phyloP scores from a whole-genome alignment of 768 basidiomycete genomes.

The Panellus pusillus region DNA sequence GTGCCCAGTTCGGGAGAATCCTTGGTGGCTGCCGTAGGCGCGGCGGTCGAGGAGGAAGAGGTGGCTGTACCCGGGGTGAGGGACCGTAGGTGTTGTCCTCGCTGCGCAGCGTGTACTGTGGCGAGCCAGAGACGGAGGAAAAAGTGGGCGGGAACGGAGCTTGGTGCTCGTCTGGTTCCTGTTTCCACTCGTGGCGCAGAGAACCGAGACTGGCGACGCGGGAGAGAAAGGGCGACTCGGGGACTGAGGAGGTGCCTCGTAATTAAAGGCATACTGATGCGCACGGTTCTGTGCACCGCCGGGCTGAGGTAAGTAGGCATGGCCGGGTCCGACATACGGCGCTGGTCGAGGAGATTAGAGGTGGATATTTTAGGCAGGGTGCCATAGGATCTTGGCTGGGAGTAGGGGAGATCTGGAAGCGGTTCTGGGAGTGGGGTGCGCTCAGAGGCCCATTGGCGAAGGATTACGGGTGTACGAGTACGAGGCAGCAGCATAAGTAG shows the following conservation, averaged over 20 bases:
- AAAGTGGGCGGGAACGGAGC: conserved; percentile 57
- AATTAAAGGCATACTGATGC: conserved; percentile 44
- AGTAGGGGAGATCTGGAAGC: conserved; percentile 36
- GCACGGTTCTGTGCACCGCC: conserved; percentile 35
- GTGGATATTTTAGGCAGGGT: conserved; percentile 33
- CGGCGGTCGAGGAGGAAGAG: conserved; percentile 44
- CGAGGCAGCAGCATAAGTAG: conserved; percentile 25
- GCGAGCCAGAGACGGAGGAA: conserved; percentile 30
- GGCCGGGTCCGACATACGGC: conserved; percentile 71
- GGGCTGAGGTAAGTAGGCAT: conserved; percentile 43
- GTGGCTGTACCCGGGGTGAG: conserved; percentile 65
- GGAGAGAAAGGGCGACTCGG: conserved; percentile 44
- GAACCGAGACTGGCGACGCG: conserved; percentile 48
- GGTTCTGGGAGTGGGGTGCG: conserved; percentile 45
- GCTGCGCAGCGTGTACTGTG: conserved; percentile 43
- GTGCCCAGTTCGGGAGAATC: conserved; percentile 35
- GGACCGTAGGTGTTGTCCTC: conserved; percentile 56
- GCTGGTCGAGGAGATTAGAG: conserved; percentile 46
- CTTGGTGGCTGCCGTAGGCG: conserved; percentile 15
- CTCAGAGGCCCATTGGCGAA: conserved; percentile 39
- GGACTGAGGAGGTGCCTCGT: conserved; percentile 29
- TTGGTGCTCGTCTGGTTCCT: conserved; percentile 25
- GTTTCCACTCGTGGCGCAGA: conserved; percentile 44
- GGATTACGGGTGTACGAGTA: conserved; percentile 26
- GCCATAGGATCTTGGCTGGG: conserved; percentile 16